These are phyloP conservation scores for Moelleriella libera DNA, from an alignment of 2,329 filamentous ascomycete genomes.

Conservation along the genomic window DNA sequence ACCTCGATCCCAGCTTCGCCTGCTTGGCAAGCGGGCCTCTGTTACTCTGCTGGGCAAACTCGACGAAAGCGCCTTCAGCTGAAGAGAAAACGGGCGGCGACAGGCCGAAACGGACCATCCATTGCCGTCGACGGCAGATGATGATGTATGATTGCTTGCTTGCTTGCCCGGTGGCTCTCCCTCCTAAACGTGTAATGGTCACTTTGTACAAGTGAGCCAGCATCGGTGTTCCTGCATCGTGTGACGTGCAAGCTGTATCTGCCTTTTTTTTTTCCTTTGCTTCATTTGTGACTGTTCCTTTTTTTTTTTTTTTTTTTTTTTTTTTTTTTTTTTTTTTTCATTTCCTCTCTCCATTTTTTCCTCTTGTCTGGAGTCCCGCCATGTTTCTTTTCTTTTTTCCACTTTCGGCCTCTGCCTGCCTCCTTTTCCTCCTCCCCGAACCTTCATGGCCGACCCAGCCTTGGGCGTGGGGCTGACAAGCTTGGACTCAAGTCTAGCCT, in stretches of 20 bases:
- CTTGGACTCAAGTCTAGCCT: background rate
- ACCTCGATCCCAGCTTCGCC: background rate
- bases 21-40: background rate
- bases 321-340: background rate
- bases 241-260: background rate
- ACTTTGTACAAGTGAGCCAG: background rate
- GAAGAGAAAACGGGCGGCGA: no score
- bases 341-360: background rate
- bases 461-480: background rate
- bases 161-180: no score
- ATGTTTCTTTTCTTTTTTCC: background rate
- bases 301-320: background rate
- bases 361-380: background rate
- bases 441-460: background rate
- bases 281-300: background rate
- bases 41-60: background rate
- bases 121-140: no score
- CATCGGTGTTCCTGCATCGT: background rate
- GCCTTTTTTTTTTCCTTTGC: background rate
- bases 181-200: no score
- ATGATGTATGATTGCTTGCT: no score
- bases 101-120: no score
- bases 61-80: no score
- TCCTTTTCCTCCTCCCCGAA: background rate
- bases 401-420: background rate